Conservation (phyloP, 805 yeast species). For the Wickerhamiella spandovensis region DNA sequence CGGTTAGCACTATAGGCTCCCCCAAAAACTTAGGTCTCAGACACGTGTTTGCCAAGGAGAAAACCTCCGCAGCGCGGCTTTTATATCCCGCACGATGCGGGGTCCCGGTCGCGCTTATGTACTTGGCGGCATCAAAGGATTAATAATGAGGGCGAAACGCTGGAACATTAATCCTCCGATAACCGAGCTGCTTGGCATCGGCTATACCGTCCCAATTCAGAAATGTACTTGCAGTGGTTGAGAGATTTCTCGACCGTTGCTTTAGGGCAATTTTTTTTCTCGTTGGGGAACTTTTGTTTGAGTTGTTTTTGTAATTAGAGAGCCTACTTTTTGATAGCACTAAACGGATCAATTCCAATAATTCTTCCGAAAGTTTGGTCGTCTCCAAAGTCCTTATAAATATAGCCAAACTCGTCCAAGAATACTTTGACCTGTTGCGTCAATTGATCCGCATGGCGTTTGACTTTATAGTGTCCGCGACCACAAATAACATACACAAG, state of each 20-base stretch:
- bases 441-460: constrained; percentile 20
- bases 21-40: neutral
- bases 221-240: too few relatives aligned
- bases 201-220: too few relatives aligned
- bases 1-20: too few relatives aligned
- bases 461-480: constrained; percentile 20
- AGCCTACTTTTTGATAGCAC: constrained; percentile 8
- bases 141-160: neutral
- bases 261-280: too few relatives aligned
- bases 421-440: constrained; percentile 21
- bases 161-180: neutral
- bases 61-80: neutral
- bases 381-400: constrained; percentile 27
- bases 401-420: constrained; percentile 28
- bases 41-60: neutral
- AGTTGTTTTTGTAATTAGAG: too few relatives aligned
- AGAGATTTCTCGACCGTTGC: too few relatives aligned
- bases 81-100: neutral
- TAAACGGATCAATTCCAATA: constrained; percentile 32
- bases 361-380: constrained; percentile 26
- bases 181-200: too few relatives aligned
- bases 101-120: neutral
- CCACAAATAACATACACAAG: constrained; percentile 24
- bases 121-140: neutral
- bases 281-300: too few relatives aligned